Base-by-base conservation (phyloP, 176 grass and related monocot species). In the Lolium perenne region DNA sequence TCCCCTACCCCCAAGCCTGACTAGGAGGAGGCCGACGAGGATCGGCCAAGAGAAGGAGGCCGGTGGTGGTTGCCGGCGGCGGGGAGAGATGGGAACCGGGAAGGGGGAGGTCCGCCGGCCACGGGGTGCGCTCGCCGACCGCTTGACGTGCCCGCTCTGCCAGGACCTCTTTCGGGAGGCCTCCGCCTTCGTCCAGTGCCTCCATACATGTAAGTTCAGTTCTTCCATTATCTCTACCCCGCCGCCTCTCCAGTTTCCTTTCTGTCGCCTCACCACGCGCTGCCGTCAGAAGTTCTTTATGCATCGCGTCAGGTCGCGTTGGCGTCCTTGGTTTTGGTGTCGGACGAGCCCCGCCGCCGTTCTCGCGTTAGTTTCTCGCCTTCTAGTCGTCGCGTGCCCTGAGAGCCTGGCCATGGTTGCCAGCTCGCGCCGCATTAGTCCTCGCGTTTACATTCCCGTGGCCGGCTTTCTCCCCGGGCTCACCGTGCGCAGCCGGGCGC, bases 61-160 rank as follows among this genome's bases (percentile, higher is more conserved):
- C n/a, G n/a, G 32, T 35, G 32, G 32, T 35, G 32, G 32, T 35
- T 35, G 32, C 32, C 32, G 32, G 32, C 32, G 32, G 32, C 32
- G 32, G 32, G 32, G 32, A 35, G 32, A 3, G 32, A 35, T 65
- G 58, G 56, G 73, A n/a, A 20, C 26, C 26, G 26, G 23, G 72
- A 38, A 45, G 49, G 86, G 82, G 75, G 83, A 0, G 46, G 90
- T 84, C 46, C 87, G 83, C 68, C 89, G 94, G 47, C 82, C 74
- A 55, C 18, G 92, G 81, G 88, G 81, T 64, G 40, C 71, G 60
- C 88, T 99, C 43, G 7, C 71, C 8, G 67, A 60, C 38, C 70
- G 90, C 83, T 59, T 99, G 77, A 99, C 97, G 84, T 99, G 97
- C 79, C 97, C 90, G 15, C 92, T 99, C 85, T 99, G 97, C 88